Conservation (phyloP, 345 rosid species). For the Trapa incisa region DNA sequence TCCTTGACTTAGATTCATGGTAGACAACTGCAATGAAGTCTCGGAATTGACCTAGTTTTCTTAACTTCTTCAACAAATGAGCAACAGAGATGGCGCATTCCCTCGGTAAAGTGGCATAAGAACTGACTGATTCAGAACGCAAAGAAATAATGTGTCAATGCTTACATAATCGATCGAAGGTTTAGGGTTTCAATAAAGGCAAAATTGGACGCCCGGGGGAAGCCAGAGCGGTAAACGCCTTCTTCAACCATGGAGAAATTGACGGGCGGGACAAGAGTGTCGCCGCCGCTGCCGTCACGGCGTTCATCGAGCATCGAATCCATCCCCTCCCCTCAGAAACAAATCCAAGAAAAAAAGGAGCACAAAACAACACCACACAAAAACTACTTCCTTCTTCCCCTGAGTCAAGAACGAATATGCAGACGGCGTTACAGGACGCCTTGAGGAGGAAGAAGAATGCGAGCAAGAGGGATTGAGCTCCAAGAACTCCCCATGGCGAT, state of each 20-base stretch:
- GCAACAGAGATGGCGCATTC: background rate
- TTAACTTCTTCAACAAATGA: background rate
- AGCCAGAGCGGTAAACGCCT: slow-evolving; percentile 63
- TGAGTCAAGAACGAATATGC: slow-evolving; percentile 1
- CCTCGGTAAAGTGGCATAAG: background rate
- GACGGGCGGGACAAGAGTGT: slow-evolving; percentile 49
- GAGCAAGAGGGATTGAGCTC: background rate
- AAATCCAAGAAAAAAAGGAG: background rate
- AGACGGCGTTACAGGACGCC: background rate
- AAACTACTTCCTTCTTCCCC: background rate
- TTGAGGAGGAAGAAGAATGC: background rate
- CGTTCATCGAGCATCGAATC: slow-evolving; percentile 9
- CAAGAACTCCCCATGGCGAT: background rate
- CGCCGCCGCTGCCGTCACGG: slow-evolving; percentile 35
- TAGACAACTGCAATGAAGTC: background rate
- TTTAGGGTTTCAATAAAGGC: slow-evolving; percentile 42
- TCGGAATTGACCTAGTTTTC: background rate
- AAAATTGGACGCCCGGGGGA: slow-evolving; percentile 59
- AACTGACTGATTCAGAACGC: background rate
- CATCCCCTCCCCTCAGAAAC: background rate
- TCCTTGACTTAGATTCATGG: background rate
- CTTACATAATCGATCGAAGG: slow-evolving; percentile 65
- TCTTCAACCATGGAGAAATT: slow-evolving; percentile 64
- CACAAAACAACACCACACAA: background rate
- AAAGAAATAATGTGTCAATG: background rate